Base-by-base conservation (phyloP, 306 rosid species). In the Astragalus glycyphyllos region DNA sequence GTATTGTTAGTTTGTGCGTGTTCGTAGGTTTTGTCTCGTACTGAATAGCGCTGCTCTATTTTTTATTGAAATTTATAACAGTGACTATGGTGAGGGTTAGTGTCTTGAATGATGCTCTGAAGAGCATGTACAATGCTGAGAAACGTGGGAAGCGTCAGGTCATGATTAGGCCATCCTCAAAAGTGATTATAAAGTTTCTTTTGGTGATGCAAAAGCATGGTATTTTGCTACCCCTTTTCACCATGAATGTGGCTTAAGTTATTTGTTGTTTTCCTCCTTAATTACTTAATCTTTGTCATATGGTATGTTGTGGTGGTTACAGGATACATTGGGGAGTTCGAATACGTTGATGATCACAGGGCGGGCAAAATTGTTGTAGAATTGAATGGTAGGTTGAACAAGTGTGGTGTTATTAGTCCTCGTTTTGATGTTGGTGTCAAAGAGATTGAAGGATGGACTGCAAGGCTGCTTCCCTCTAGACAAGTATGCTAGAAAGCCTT, bases 141-240 rank as follows among this genome's bases (percentile, higher is more conserved):
- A 78, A 78, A 49, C 26, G 77, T 44, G 82, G 82, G 38, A 78
- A 78, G 59, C 82, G 78, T 7, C 82, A 65, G 38, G 82, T 65
- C 61, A 78, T 78, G 82, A 64, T 78, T 38, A 64, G 82, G 78
- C 82, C 82, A 14, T 78, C 82, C 4, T 78, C 82, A 1, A 78
- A 78, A 78, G 82, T 78, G 50, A 64, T 78, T 31, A 65, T 78
- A 11, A 77, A 77, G 3, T 77, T 77, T 38, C 77, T 77, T 23
- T 54, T 35, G 38, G 81, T 77, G 20, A 78, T 78, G 82, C 82
- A 78, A 48, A 78, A 78, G 74, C 82, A 78, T 57, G 82, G 82
- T 77, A 77, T 32, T 20, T 17, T 17, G 61, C 57, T 0, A 13
- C 11, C 65, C 37, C 11, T 34, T 57, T 34, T 40, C 4, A 32